phyloP scores from a whole-genome alignment of 371 early-diverging fungal genomes.

The Saksenaea oblongispora region DNA sequence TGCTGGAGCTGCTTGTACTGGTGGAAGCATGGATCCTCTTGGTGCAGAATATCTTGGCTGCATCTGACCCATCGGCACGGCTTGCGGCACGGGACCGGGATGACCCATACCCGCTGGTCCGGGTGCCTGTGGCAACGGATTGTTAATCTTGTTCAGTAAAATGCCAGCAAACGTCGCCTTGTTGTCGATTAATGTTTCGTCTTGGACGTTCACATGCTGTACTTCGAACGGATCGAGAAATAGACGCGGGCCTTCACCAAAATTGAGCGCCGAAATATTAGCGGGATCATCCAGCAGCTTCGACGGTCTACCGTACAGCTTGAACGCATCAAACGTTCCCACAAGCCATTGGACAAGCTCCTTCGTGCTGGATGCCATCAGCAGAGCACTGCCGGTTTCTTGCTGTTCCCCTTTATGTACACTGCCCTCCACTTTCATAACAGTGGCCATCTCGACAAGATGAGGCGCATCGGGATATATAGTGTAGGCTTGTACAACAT shows the following conservation, averaged over 20 bases:
- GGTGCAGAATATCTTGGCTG: constrained; percentile 3
- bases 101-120: neutral
- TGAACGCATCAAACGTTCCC: constrained; percentile 49
- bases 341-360: constrained; percentile 52
- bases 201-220: constrained; percentile 20
- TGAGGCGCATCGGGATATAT: constrained; percentile 67
- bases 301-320: constrained; percentile 52
- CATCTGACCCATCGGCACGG: neutral
- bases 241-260: constrained; percentile 34
- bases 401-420: constrained; percentile 26
- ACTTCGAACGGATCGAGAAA: constrained; percentile 40
- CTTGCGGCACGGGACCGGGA: neutral
- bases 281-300: constrained; percentile 30
- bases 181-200: constrained; percentile 23
- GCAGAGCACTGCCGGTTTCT: constrained; percentile 27
- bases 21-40: constrained; percentile 14
- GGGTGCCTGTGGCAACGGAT: neutral
- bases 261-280: constrained; percentile 35
- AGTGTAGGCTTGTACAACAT: constrained; percentile 71
- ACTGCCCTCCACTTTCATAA: constrained; percentile 48
- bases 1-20: constrained; percentile 5
- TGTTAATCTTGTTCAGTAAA: constrained; percentile 21
- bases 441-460: constrained; percentile 37
- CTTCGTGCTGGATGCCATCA: constrained; percentile 43
- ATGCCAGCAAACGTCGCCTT: constrained; percentile 29